phyloP scores from a whole-genome alignment of 352 stramenopile genomes.

The Pythium guiyangense region DNA sequence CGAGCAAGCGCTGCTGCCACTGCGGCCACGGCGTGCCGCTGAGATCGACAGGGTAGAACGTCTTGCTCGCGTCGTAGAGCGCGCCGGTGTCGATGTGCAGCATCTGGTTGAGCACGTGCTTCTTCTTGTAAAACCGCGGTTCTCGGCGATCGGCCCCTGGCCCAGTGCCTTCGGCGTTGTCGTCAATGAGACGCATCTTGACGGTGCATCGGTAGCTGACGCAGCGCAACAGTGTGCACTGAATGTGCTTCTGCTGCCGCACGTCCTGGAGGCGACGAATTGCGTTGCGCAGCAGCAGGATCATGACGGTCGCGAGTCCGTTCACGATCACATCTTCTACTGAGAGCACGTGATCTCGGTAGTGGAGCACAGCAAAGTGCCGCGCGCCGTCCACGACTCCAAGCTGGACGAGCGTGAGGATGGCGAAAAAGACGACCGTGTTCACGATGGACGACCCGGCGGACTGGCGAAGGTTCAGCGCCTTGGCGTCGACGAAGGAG shows the following conservation, averaged over 20 bases:
- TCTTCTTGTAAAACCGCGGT: neutral
- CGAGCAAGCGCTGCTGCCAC: neutral
- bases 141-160: neutral
- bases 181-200: neutral
- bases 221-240: slow-evolving; percentile 2
- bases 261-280: slow-evolving; percentile 10
- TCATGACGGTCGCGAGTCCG: slow-evolving; percentile 1
- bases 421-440: neutral
- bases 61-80: slow-evolving; percentile 4
- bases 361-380: slow-evolving; percentile 1
- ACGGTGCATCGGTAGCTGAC: slow-evolving; percentile 6
- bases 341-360: slow-evolving; percentile 4
- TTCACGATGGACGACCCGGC: neutral
- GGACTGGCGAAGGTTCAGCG: neutral
- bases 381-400: neutral
- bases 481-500: slow-evolving; percentile 16
- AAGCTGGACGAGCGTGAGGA: slow-evolving; percentile 3
- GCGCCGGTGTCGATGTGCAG: neutral
- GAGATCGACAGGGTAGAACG: slow-evolving; percentile 2
- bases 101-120: neutral
- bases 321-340: slow-evolving; percentile 19
- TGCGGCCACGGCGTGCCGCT: neutral
- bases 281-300: slow-evolving; percentile 17
- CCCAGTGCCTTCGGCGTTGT: neutral
- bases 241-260: neutral